Conservation (phyloP, 2,329 filamentous ascomycete genomes). For the Pseudogymnoascus sp. region DNA sequence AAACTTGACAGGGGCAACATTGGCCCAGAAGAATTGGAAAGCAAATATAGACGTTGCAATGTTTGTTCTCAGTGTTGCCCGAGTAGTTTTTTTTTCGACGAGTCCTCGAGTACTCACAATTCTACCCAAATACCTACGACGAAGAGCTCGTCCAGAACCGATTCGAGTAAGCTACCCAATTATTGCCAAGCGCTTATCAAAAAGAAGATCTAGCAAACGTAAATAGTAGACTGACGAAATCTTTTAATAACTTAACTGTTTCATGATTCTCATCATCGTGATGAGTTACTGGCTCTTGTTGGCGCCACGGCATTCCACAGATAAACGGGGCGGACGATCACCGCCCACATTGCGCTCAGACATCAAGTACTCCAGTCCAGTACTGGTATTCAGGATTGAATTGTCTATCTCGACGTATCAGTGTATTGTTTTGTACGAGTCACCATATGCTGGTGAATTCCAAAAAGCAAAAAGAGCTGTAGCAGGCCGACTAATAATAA, state of each 20-base stretch:
- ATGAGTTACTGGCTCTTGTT: background rate
- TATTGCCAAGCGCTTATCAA: background rate
- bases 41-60: background rate
- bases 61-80: background rate
- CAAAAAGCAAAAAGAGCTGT: background rate
- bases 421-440: background rate
- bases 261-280: background rate
- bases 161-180: background rate
- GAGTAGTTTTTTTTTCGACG: background rate
- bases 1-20: background rate
- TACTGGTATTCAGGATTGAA: background rate
- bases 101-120: background rate
- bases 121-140: background rate
- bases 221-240: background rate
- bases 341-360: background rate
- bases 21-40: background rate
- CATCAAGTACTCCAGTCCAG: background rate
- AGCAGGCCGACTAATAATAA: background rate
- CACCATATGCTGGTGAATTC: background rate
- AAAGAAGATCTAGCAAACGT: background rate
- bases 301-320: background rate
- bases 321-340: background rate
- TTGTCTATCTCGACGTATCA: background rate
- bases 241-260: background rate
- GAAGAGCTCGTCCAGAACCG: background rate